These are phyloP conservation scores for Leishmania martiniquensis DNA, from an alignment of 208 protist species.

Conservation along the genomic window DNA sequence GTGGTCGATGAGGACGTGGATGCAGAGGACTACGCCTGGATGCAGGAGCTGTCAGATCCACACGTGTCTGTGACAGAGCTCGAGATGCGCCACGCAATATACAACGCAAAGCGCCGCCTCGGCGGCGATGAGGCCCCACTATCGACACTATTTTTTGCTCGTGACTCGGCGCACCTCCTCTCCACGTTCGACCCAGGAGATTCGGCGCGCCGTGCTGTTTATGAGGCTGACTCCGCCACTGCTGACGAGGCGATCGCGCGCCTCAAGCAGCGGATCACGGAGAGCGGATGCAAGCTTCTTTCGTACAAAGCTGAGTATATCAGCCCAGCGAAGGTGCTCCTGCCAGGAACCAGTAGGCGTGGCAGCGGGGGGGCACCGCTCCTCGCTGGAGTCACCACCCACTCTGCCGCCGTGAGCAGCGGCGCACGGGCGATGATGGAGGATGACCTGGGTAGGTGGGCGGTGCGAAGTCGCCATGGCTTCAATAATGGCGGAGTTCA, in stretches of 20 bases:
- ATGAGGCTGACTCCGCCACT: conserved; percentile 51
- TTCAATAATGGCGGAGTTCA: conserved; percentile 8
- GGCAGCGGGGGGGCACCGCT: background rate
- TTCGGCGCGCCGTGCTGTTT: conserved; percentile 36
- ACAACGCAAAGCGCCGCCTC: conserved; percentile 51
- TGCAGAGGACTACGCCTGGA: conserved; percentile 69
- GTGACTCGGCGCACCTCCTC: conserved; percentile 49
- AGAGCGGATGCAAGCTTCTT: conserved; percentile 36
- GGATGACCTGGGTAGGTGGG: conserved; percentile 27
- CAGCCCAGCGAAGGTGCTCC: background rate
- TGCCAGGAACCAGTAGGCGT: background rate
- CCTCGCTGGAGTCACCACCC: background rate
- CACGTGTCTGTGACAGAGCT: conserved; percentile 94
- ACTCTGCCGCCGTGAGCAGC: background rate
- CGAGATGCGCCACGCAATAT: conserved; percentile 93
- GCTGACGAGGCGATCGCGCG: conserved; percentile 38
- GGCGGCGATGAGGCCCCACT: conserved; percentile 9
- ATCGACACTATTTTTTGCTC: conserved; percentile 82
- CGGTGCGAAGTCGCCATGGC: conserved; percentile 23
- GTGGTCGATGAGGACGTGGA: conserved; percentile 77
- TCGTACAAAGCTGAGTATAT: conserved; percentile 59
- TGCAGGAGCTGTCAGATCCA: conserved; percentile 39
- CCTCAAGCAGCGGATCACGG: conserved; percentile 41
- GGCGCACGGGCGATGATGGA: conserved; percentile 20
- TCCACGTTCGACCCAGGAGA: conserved; percentile 42